Evolutionary conservation across 2,329 filamentous ascomycete species (phyloP).

Genomic region (Neonectria ditissima): DNA sequence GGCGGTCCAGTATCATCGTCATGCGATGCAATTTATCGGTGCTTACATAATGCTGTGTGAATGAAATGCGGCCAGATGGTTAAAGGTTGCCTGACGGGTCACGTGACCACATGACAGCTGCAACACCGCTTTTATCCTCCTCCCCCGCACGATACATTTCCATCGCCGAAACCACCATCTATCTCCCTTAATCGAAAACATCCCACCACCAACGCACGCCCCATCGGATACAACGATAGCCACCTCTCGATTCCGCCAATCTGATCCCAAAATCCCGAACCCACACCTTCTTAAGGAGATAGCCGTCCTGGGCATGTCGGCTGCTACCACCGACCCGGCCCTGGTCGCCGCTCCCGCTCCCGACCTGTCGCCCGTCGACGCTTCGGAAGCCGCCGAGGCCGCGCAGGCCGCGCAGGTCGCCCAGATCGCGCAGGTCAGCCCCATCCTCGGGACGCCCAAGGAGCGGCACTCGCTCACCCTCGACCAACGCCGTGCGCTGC

Average conservation of each 20-base stretch:
- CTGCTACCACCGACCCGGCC: slow-evolving; percentile 54
- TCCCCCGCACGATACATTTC: slow-evolving; percentile 49
- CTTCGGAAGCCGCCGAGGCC: slow-evolving; percentile 36
- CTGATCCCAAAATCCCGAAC: slow-evolving; percentile 45
- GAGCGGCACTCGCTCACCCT: slow-evolving; percentile 72
- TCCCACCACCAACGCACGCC: slow-evolving; percentile 45
- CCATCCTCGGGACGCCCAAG: slow-evolving; percentile 43
- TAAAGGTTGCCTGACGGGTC: slow-evolving; percentile 14
- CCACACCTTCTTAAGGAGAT: slow-evolving; percentile 47
- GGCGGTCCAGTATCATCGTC: neutral
- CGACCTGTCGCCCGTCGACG: slow-evolving; percentile 45
- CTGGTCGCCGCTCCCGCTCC: slow-evolving; percentile 49
- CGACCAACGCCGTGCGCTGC: slow-evolving; percentile 70
- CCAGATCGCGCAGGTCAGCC: slow-evolving; percentile 24
- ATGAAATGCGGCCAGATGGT: neutral
- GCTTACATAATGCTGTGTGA: slow-evolving; percentile 20
- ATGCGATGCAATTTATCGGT: slow-evolving; percentile 24
- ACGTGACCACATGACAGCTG: slow-evolving; percentile 29
- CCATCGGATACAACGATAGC: slow-evolving; percentile 57
- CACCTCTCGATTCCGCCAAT: slow-evolving; percentile 39
- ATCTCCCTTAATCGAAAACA: slow-evolving; percentile 54
- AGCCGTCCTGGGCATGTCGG: slow-evolving; percentile 50
- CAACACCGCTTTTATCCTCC: slow-evolving; percentile 34
- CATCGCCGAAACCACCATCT: slow-evolving; percentile 39
- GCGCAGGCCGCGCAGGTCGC: slow-evolving; percentile 17